Conservation (phyloP, 306 rosid genomes). For the Rosa multiflora region DNA sequence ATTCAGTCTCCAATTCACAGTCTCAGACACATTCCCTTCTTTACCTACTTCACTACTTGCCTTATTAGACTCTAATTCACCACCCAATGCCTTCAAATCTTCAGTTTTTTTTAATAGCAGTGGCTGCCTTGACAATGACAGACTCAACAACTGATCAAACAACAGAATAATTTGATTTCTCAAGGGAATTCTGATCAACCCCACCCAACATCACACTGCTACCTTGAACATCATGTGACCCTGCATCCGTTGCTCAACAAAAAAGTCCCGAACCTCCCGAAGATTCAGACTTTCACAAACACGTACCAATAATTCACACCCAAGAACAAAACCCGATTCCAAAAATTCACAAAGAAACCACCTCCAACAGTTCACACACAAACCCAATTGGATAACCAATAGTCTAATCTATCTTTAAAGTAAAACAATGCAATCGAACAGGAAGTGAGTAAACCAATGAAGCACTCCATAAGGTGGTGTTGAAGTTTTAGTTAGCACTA, state of each 20-base stretch:
- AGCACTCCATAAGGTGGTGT: slow-evolving; percentile 20
- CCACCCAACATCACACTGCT: slow-evolving; percentile 36
- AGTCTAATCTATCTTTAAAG: slow-evolving; percentile 14
- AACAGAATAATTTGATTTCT: slow-evolving; percentile 35
- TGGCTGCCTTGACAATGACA: slow-evolving; percentile 23
- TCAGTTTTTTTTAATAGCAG: slow-evolving; percentile 25
- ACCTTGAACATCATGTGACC: slow-evolving; percentile 19
- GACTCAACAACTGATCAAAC: slow-evolving; percentile 44
- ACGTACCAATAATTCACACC: slow-evolving; percentile 27
- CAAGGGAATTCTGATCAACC: slow-evolving; percentile 35
- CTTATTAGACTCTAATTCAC: slow-evolving; percentile 36
- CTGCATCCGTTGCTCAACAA: slow-evolving; percentile 47
- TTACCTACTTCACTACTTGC: slow-evolving; percentile 10
- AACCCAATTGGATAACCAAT: slow-evolving; percentile 17
- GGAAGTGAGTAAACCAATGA: slow-evolving; percentile 29
- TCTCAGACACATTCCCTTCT: slow-evolving; percentile 13
- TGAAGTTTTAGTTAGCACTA: too few relatives aligned
- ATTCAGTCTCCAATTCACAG: slow-evolving; percentile 7
- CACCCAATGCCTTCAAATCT: slow-evolving; percentile 22
- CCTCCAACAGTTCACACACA: not conserved
- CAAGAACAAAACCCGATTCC: slow-evolving; percentile 7
- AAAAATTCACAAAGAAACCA: not conserved
- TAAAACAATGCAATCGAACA: slow-evolving; percentile 34
- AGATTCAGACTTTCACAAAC: slow-evolving; percentile 25
- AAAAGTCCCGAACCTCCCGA: slow-evolving; percentile 23